Base-by-base conservation (phyloP, 768 basidiomycete species). In the Xanthoconium purpureum region DNA sequence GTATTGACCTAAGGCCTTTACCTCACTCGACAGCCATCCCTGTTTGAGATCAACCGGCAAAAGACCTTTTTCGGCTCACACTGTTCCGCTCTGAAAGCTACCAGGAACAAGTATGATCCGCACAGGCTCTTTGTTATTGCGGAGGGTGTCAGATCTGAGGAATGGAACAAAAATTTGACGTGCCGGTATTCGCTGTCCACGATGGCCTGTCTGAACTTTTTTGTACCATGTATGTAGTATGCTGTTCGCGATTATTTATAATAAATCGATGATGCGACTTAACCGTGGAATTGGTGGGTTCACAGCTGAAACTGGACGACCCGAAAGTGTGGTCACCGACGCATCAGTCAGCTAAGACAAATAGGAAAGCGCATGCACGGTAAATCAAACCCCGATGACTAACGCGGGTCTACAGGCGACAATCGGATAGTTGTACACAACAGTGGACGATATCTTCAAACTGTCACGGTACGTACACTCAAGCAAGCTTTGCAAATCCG, bases 21-120 rank as follows among this genome's bases (percentile, higher is more conserved):
- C 10, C 7, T 20, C 6, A 1, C 33, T 29, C 6, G 3, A 24
- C 45, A 81, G 80, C 80, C 75, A 2, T 78, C 74, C 1, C 58
- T 75, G 46, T 75, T 76, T 35, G 77, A 80, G 58, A 59, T 60
- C 5, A 62, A 80, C 52, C 76, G 72, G 48, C 63, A 76, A 58
- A 58, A 71, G 44, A 69, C 75, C 0, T 81, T 78, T 69, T 83
- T 78, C 54, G 80, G 80, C 4, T 62, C 71, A 0, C 78, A 83
- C 55, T 79, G 79, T 52, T 24, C 59, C 5, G 65, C 57, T 20
- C 66, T 81, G n/a, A 72, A 70, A 57, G 51, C 52, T 0, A 78
- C 82, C 65, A 82, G 82, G 63, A 48, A 60, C 32, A 55, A 18
- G 43, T 63, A 63, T 35, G 62, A 62, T 24, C 54, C 47, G 10